Base-by-base conservation (phyloP, 768 basidiomycete species). In the Pisolithus tinctorius region DNA sequence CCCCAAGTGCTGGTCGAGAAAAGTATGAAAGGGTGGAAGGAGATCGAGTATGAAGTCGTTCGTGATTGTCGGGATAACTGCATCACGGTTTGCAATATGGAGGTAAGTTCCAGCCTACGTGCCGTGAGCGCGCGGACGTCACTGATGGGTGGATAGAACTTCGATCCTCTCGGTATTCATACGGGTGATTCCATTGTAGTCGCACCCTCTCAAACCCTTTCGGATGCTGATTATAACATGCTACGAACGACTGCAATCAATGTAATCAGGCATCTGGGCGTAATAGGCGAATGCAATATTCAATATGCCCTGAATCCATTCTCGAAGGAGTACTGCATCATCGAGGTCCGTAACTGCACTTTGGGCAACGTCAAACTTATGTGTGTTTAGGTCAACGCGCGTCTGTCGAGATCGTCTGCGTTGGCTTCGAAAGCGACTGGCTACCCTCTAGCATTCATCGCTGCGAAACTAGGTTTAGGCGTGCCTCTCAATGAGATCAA, bases 21-120 rank as follows among this genome's bases (percentile, higher is more conserved):
- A 78, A 93, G 90, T 61, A 98, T 98, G 95, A 98, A 98, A 72
- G 95, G 95, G 2, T 99, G 95, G 95, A 98, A 99, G 72, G 95
- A 99, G 75, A 95, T 99, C 58, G 95, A 99, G 73, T 99, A 99
- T 60, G 95, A 99, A 66, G 95, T 99, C 46, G 95, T 98, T 10
- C 80, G 95, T 53, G 95, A 99, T 70, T 97, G 93, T 73, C 79
- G 90, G 55, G 91, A 98, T 65, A 99, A 99, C 66, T 98, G 95
- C 66, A 98, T 98, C 72, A 95, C 94, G 1, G 95, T 98, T 56
- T 99, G 95, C 73, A 99, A 99, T 74, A 99, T 99, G 95, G 95
- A 99, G 89, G 94, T 93, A 45, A 51, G 86, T 65, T 9, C n/a
- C 40, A 49, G 29, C 17, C 50, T 39, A 29, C 30, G 29, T 4